phyloP scores from a whole-genome alignment of 768 basidiomycete species.

The Cystobasidium tubakii region DNA sequence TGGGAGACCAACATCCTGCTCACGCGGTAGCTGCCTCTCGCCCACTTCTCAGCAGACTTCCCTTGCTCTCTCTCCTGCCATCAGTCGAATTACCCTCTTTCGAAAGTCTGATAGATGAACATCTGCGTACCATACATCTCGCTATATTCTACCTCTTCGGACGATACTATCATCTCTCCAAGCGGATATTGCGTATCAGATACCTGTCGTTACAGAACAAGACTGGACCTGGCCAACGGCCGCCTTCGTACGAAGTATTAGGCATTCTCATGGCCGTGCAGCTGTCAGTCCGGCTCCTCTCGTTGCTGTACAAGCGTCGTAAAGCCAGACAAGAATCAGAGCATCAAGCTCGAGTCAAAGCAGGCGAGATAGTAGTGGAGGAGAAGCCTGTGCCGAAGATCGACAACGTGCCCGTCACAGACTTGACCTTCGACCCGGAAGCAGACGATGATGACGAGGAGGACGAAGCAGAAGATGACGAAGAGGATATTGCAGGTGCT shows the following conservation, averaged over 20 bases:
- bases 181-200: slow-evolving; percentile 40
- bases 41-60: slow-evolving; percentile 38
- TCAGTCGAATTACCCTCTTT: slow-evolving; percentile 40
- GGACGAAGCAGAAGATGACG: slow-evolving; percentile 19
- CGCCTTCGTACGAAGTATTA: slow-evolving; percentile 46
- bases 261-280: slow-evolving; percentile 46
- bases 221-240: slow-evolving; percentile 7
- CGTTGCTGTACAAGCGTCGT: slow-evolving; percentile 30
- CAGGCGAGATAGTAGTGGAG: neutral
- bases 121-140: slow-evolving; percentile 43
- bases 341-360: neutral
- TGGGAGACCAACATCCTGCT: neutral
- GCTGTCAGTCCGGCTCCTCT: slow-evolving; percentile 39
- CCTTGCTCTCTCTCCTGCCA: neutral
- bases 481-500: slow-evolving; percentile 16
- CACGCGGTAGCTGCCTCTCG: slow-evolving; percentile 4
- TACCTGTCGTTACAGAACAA: slow-evolving; percentile 40
- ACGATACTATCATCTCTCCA: slow-evolving; percentile 44
- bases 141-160: slow-evolving; percentile 47
- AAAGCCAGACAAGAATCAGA: slow-evolving; percentile 10
- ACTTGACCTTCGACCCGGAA: slow-evolving; percentile 44
- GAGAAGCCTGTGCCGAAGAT: slow-evolving; percentile 32
- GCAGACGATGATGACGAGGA: slow-evolving; percentile 37
- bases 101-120: slow-evolving; percentile 43
- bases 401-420: slow-evolving; percentile 41